phyloP scores from a whole-genome alignment of 2,329 filamentous ascomycete species.

The Neofusicoccum umdonicola region DNA sequence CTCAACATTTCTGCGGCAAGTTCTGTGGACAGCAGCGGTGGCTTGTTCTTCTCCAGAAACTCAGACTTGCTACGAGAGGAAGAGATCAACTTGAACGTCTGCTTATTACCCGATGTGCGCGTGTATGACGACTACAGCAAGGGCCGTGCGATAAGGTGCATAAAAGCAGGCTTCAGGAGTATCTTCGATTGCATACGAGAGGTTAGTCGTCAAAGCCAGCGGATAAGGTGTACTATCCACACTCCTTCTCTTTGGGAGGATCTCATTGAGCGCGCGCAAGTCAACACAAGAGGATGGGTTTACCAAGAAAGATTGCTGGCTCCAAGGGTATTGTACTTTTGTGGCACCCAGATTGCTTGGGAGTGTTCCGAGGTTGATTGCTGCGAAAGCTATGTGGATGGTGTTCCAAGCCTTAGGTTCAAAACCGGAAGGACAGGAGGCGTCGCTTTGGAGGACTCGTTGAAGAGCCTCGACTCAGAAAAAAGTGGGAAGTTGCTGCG shows the following conservation, averaged over 20 bases:
- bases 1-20: neutral
- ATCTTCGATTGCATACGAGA: neutral
- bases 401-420: neutral
- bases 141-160: neutral
- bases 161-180: neutral
- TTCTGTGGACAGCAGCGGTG: neutral
- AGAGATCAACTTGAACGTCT: neutral
- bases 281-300: conserved; percentile 27
- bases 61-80: neutral
- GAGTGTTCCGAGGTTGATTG: conserved; percentile 22
- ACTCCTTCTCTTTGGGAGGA: conserved; percentile 21
- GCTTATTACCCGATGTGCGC: neutral
- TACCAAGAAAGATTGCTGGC: conserved; percentile 26
- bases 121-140: no score
- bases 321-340: conserved; percentile 26
- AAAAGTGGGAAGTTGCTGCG: neutral
- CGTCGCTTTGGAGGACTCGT: neutral
- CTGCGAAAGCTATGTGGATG: conserved; percentile 19
- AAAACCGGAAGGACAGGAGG: neutral
- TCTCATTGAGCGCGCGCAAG: conserved; percentile 20
- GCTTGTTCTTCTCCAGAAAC: neutral
- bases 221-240: conserved; percentile 18
- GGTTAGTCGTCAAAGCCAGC: neutral
- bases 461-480: conserved; percentile 18
- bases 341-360: conserved; percentile 23